Conservation (phyloP, 1,284 basidiomycete genomes). For the Omphalotus olearius region DNA sequence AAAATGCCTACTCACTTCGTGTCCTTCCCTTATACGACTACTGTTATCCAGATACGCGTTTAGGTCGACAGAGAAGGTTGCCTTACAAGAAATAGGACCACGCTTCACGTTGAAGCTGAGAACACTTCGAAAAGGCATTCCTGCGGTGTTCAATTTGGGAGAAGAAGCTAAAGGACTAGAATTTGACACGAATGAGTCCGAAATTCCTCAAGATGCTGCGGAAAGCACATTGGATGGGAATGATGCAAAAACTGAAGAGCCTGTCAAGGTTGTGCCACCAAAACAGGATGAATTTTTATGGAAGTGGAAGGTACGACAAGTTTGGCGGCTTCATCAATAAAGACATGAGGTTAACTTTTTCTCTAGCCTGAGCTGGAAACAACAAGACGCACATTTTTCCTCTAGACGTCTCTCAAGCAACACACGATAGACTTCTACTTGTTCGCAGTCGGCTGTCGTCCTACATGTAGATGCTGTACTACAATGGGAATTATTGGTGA, state of each 20-base stretch:
- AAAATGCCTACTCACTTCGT: background rate
- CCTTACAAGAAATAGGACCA: constrained; percentile 96
- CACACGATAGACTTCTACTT: no score
- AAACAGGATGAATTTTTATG: constrained; percentile 71
- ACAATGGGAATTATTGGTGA: background rate
- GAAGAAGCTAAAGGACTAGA: constrained; percentile 53
- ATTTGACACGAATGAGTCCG: constrained; percentile 48
- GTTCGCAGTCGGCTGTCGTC: no score
- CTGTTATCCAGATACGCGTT: constrained; percentile 78
- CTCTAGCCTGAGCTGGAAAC: constrained; percentile 73
- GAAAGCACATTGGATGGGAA: constrained; percentile 5
- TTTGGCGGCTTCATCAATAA: background rate
- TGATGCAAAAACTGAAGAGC: constrained; percentile 14
- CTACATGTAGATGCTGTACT: no score
- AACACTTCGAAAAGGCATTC: constrained; percentile 86
- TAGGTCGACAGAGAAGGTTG: constrained; percentile 85
- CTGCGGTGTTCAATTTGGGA: constrained; percentile 68
- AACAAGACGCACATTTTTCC: constrained; percentile 75
- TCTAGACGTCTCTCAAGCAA: constrained; percentile 21
- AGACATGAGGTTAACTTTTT: constrained; percentile 12
- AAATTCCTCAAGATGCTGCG: background rate
- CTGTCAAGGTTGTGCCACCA: constrained; percentile 38
- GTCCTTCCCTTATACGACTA: background rate
- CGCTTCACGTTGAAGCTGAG: constrained; percentile 94
- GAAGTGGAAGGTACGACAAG: constrained; percentile 70